Evolutionary conservation across 805 yeast species (phyloP), one percentile per base, ranked within the genome.

Genomic region (Teunomyces pallodes): DNA sequence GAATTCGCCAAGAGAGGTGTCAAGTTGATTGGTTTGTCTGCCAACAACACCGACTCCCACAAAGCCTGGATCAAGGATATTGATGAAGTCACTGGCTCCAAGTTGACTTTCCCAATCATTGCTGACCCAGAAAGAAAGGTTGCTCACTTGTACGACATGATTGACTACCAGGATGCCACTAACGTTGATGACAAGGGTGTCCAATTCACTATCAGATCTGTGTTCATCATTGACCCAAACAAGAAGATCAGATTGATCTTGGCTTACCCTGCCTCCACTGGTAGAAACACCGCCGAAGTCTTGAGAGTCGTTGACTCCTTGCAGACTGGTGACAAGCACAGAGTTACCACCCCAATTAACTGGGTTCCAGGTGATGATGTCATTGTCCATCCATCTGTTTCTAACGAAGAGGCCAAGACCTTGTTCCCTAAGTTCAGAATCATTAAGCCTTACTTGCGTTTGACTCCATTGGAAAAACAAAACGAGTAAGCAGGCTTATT

Each of bases 211-310:
- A 88, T 90, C 72, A 86, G 97, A 78, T 86, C 95, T 12, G 96
- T 90, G 49, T 91, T 86, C 75, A 74, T 90, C 68, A 90, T 90
- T 67, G 97, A 90, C 71, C 97, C 97, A 57, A 66, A 75, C 58
- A 91, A 90, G 81, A 90, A 86, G 73, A 83, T 91, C 64, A 84
- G 97, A 75, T 78, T 90, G 64, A 83, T 86, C 56, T 70, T 91
- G 76, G 81, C 92, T 17, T 90, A 90, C 78, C 97, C 97, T 49
- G 94, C 97, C 51, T 86, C 96, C 41, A 84, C 88, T 52, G 97
- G 97, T 67, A 87, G 97, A 80, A 90, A 91, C 83, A 81, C 96
- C 53, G 81, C 87, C 49, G 97, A 90, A 77, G 92, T 90, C 32
- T 77, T 91, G 69, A 86, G 97, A 75, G 96, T 87, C 48, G 74